A percentile compares a stretch with the other conserved stretches of the same genome.
phyloP scores from a whole-genome alignment of 345 rosid genomes.

The Populus simonii region DNA sequence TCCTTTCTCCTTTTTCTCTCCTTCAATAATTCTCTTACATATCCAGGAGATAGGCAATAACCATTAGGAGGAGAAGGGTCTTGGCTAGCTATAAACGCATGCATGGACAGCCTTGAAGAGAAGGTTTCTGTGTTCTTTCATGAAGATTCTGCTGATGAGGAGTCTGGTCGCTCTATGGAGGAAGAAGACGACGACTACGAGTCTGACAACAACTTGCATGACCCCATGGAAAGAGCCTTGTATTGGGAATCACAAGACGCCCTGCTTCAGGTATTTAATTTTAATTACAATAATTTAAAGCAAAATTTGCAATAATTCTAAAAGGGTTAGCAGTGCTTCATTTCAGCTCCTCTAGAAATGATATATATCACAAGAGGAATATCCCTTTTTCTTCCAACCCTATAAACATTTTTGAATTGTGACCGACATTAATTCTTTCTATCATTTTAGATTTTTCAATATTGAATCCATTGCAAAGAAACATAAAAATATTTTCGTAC shows the following conservation, averaged over 20 bases:
- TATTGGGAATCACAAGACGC: constrained; percentile 50
- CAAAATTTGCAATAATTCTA: background rate
- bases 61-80: constrained; percentile 28
- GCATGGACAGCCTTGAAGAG: constrained; percentile 34
- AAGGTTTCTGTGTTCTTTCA: constrained; percentile 24
- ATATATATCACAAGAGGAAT: background rate
- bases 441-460: background rate
- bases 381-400: background rate
- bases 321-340: background rate
- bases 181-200: constrained; percentile 17
- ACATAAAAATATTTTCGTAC: too few species aligned
- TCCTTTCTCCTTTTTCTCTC: background rate
- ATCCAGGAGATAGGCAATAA: constrained; percentile 15
- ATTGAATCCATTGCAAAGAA: too few species aligned
- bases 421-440: background rate
- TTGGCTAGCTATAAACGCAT: background rate
- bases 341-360: background rate
- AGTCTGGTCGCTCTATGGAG: background rate
- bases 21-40: background rate
- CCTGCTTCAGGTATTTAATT: constrained; percentile 41
- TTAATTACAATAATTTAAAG: background rate
- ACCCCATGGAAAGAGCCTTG: constrained; percentile 16
- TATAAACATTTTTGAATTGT: background rate
- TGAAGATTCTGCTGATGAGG: background rate
- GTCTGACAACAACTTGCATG: background rate